These are phyloP conservation scores for Fusarium azukiicola DNA, from an alignment of 2,329 filamentous ascomycete species.

Conservation along the genomic window DNA sequence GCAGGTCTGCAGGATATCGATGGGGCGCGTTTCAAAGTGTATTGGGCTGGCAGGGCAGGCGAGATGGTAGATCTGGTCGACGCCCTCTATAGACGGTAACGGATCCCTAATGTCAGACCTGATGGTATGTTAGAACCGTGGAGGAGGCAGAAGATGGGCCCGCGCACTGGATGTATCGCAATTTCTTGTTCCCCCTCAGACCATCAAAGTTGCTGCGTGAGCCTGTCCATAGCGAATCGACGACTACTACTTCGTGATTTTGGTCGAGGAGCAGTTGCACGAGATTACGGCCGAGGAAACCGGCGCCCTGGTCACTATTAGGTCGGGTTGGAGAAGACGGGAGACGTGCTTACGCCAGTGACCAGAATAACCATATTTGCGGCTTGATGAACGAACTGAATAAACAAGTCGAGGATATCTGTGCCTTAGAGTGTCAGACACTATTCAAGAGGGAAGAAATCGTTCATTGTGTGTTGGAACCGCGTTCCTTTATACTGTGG, in stretches of 20 bases:
- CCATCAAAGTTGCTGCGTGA: constrained; percentile 33
- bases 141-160: accelerated
- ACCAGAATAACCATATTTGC: background rate
- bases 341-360: background rate
- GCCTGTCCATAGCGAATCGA: constrained; percentile 49
- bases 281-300: constrained; percentile 46
- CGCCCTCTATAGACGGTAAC: constrained; percentile 34
- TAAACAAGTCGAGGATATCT: background rate
- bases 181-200: constrained; percentile 26
- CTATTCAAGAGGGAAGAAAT: background rate
- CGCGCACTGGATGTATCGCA: constrained; percentile 39
- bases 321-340: background rate
- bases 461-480: no score
- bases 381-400: background rate
- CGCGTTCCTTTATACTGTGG: no score
- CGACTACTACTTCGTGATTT: constrained; percentile 38
- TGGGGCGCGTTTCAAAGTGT: constrained; percentile 42
- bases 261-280: constrained; percentile 40
- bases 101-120: constrained; percentile 45
- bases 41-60: constrained; percentile 46
- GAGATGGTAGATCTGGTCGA: constrained; percentile 49
- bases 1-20: constrained; percentile 49
- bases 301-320: constrained; percentile 34
- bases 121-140: background rate
- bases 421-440: no score